These are phyloP conservation scores for Pholiota adiposa DNA, from an alignment of 1,284 basidiomycete species.

Conservation along the genomic window DNA sequence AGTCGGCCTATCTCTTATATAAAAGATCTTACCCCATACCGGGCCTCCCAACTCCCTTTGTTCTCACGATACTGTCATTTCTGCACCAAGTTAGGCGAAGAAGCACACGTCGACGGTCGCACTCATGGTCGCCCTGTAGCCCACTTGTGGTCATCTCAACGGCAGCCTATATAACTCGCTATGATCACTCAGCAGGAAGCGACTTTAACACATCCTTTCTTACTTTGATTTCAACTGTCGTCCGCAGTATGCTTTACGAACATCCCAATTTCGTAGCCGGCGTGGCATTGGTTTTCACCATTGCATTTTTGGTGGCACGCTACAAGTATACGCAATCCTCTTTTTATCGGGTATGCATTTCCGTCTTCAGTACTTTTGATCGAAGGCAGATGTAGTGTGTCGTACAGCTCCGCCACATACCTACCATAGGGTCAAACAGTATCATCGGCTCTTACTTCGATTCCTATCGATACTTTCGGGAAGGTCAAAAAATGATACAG, in stretches of 20 bases:
- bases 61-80: too few species aligned
- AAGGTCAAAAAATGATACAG: constrained; percentile 18
- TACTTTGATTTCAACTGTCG: too few species aligned
- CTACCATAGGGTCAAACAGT: constrained; percentile 18
- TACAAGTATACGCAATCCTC: not conserved
- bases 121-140: too few species aligned
- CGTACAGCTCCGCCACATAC: constrained; percentile 20
- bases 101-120: too few species aligned
- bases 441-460: constrained; percentile 16
- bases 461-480: constrained; percentile 10
- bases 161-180: too few species aligned
- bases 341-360: not conserved
- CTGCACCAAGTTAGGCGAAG: too few species aligned
- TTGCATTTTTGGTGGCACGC: not conserved
- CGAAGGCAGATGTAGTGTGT: not conserved
- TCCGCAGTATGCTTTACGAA: not conserved
- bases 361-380: not conserved
- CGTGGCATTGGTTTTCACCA: not conserved
- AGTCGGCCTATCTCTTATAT: too few species aligned
- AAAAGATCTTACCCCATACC: too few species aligned
- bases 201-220: too few species aligned
- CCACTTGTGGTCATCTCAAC: too few species aligned
- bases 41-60: too few species aligned
- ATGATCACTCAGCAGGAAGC: too few species aligned
- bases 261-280: not conserved